Conservation (phyloP, 2,329 filamentous ascomycete genomes). For the Atkinsonella hypoxylon region DNA sequence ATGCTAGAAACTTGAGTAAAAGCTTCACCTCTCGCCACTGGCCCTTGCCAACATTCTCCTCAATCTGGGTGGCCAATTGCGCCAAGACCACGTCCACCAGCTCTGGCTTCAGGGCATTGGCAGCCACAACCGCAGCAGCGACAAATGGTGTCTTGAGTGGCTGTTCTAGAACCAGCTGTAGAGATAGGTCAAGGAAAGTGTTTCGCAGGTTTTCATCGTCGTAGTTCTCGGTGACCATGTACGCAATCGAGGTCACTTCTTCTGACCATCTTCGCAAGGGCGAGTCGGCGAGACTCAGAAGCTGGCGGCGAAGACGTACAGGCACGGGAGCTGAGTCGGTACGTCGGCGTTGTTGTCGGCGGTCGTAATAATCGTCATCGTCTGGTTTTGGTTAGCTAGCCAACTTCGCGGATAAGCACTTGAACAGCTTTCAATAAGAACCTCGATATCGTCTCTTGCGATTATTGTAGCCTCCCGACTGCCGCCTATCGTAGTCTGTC, state of each 20-base stretch:
- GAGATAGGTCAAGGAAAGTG: constrained; percentile 58
- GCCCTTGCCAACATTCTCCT: constrained; percentile 57
- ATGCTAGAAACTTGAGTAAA: constrained; percentile 77
- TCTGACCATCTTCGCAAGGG: constrained; percentile 68
- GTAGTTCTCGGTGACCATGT: constrained; percentile 67
- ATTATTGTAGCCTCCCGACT: constrained; percentile 41
- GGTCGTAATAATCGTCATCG: constrained; percentile 69
- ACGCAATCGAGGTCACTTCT: constrained; percentile 63
- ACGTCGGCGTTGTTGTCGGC: constrained; percentile 60
- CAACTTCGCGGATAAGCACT: not conserved
- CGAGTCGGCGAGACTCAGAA: constrained; percentile 72
- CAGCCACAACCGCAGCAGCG: constrained; percentile 67
- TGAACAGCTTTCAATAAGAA: constrained; percentile 24
- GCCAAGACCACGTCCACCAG: constrained; percentile 59
- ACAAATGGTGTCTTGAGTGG: constrained; percentile 96
- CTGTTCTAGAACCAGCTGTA: constrained; percentile 77
- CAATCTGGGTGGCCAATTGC: constrained; percentile 47
- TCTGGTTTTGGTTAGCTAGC: constrained; percentile 15
- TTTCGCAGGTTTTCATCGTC: constrained; percentile 71
- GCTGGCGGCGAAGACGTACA: constrained; percentile 63
- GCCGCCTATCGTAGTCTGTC: constrained; percentile 48
- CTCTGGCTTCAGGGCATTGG: constrained; percentile 67
- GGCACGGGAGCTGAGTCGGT: constrained; percentile 58
- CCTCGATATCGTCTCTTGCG: constrained; percentile 75
- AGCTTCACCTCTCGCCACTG: constrained; percentile 90